A percentile compares a stretch with the other conserved stretches of the same genome.
Conservation (phyloP, 495 filamentous ascomycete genomes). For the Choiromyces venosus region DNA sequence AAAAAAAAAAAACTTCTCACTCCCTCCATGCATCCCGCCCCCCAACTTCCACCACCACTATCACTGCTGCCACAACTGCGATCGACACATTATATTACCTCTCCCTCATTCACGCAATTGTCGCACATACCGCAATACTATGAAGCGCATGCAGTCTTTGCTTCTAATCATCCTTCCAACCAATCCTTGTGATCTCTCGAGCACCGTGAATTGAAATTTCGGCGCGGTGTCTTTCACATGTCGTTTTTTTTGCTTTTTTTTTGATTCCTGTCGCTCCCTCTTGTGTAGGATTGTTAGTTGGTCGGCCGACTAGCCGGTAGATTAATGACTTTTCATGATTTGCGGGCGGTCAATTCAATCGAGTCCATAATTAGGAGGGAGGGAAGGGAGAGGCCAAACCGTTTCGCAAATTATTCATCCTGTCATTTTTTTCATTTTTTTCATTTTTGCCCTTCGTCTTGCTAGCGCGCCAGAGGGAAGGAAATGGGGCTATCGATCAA, state of each 20-base stretch:
- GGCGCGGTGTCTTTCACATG: not conserved
- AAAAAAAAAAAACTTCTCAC: too few species aligned
- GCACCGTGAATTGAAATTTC: not conserved
- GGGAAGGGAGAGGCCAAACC: too few species aligned
- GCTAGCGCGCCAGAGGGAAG: too few species aligned
- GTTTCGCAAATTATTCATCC: not conserved
- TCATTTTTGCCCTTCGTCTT: too few species aligned
- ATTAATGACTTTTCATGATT: not conserved
- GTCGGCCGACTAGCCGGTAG: too few species aligned
- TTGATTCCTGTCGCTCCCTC: not conserved
- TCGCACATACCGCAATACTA: not conserved
- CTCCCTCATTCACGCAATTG: too few species aligned
- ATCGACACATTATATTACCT: not conserved
- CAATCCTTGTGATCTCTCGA: not conserved
- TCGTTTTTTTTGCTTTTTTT: too few species aligned
- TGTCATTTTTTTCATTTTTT: too few species aligned
- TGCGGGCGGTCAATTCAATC: not conserved
- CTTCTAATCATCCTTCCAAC: too few species aligned
- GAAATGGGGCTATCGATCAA: too few species aligned
- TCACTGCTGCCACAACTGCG: not conserved
- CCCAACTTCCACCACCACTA: not conserved
- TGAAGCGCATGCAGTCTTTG: not conserved
- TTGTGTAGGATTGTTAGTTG: not conserved
- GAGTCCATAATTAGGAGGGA: not conserved
- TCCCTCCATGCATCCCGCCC: not conserved